A percentile compares a stretch with the other conserved stretches of the same genome.
Evolutionary conservation across 148 eudicot genomes (phyloP).

Genomic region (Nyssa sinensis): DNA sequence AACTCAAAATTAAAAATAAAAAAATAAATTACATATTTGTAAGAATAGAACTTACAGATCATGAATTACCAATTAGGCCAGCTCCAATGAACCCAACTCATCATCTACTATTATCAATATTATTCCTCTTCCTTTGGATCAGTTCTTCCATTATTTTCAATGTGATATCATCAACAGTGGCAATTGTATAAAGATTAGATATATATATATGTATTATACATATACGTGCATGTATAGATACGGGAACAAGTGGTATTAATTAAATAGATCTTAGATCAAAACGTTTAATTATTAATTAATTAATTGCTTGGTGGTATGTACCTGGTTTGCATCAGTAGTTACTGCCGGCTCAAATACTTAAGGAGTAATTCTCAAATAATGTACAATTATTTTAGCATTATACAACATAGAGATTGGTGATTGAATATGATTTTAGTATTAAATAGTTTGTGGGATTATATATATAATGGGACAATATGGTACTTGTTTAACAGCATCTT

Average conservation of each 20-base stretch:
- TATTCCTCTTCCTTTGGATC: background rate
- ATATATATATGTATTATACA: no score
- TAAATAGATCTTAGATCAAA: background rate
- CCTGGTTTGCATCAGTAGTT: background rate
- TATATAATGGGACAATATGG: background rate
- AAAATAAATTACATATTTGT: no score
- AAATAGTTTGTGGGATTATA: background rate
- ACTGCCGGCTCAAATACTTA: background rate
- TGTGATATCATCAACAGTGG: background rate
- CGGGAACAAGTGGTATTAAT: background rate
- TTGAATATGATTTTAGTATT: background rate
- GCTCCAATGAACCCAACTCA: no score
- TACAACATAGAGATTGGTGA: background rate
- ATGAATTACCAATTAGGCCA: no score
- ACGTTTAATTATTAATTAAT: background rate
- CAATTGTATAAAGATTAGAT: background rate
- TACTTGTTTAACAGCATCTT: background rate
- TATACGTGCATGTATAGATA: no score
- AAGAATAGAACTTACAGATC: no score
- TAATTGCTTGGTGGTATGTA: background rate
- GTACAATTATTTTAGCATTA: background rate
- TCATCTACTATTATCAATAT: no score
- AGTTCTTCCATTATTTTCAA: background rate
- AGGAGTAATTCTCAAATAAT: background rate
- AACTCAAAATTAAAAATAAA: no score